Evolutionary conservation across 2,329 filamentous ascomycete genomes (phyloP).

Genomic region (Colletotrichum zoysiae): DNA sequence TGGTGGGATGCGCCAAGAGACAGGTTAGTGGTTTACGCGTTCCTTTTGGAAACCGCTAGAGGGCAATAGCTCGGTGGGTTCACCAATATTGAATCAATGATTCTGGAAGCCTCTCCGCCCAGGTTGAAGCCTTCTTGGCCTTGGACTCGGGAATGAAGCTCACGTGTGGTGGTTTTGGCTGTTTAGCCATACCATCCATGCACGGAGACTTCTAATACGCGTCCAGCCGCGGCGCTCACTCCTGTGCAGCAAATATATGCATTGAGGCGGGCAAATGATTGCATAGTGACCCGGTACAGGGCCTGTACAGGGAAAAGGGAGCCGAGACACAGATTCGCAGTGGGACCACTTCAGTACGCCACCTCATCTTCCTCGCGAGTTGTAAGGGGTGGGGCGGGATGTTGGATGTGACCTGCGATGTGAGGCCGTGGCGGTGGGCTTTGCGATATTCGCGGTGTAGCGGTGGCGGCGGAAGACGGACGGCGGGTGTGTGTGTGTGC

Average conservation of each 20-base stretch:
- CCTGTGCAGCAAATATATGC: neutral
- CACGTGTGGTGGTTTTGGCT: neutral
- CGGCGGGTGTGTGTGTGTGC: conserved; percentile 26
- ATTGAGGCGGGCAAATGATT: conserved; percentile 1
- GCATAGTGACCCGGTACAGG: conserved; percentile 15
- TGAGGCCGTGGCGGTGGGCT: conserved; percentile 3
- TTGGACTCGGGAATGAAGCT: neutral
- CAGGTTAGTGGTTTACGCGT: conserved; percentile 2
- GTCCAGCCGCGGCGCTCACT: neutral
- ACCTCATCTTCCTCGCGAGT: conserved; percentile 9
- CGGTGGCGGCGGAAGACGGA: conserved; percentile 12
- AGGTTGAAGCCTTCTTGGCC: neutral
- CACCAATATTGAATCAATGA: neutral
- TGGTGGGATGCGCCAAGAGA: neutral
- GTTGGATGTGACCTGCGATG: conserved; percentile 18
- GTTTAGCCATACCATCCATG: neutral
- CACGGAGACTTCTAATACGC: neutral
- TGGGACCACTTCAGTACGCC: conserved; percentile 7
- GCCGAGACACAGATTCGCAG: neutral
- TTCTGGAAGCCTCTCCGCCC: neutral
- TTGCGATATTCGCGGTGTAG: neutral
- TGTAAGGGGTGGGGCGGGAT: conserved; percentile 14
- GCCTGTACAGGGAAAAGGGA: neutral
- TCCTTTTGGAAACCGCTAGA: conserved; percentile 2
- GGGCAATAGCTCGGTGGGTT: conserved; percentile 24